A percentile compares a stretch with the other conserved stretches of the same genome.
These are phyloP conservation scores for Xylaria longipes DNA, from an alignment of 495 filamentous ascomycete species.

Conservation along the genomic window DNA sequence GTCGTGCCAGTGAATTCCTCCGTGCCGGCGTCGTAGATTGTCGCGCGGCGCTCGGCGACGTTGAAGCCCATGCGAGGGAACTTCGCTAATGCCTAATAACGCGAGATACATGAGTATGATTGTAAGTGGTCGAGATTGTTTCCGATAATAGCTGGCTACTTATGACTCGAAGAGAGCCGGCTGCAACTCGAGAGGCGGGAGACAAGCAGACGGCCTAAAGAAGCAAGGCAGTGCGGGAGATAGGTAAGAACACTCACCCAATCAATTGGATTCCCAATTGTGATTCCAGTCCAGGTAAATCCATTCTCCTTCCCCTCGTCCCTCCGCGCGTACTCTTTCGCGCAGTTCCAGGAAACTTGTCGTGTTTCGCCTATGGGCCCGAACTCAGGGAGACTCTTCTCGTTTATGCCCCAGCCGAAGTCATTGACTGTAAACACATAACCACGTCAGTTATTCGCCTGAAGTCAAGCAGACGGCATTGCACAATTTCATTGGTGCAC, in stretches of 20 bases:
- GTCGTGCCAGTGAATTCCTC: constrained; percentile 51
- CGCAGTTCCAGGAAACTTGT: constrained; percentile 37
- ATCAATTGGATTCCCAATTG: constrained; percentile 50
- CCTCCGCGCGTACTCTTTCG: constrained; percentile 43
- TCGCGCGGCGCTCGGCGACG: constrained; percentile 41
- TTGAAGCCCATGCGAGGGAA: constrained; percentile 48
- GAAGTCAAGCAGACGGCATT: background rate
- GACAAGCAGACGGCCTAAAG: background rate
- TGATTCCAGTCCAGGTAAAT: constrained; percentile 52
- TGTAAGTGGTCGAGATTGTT: background rate
- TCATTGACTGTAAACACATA: constrained; percentile 46
- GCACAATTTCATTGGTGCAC: background rate
- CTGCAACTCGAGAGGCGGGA: background rate
- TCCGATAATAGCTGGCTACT: background rate
- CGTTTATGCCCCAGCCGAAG: constrained; percentile 56
- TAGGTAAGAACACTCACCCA: constrained; percentile 38
- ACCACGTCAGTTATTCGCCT: background rate
- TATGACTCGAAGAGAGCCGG: background rate
- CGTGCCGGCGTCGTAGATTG: constrained; percentile 56
- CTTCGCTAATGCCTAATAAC: constrained; percentile 30
- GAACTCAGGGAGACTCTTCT: constrained; percentile 32
- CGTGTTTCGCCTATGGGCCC: constrained; percentile 29
- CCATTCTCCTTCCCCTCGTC: constrained; percentile 27
- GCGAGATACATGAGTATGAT: background rate
- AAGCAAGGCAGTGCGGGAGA: background rate